A percentile compares a stretch with the other conserved stretches of the same genome.
Evolutionary conservation across 2,329 filamentous ascomycete species (phyloP).

Genomic region (Leptosphaerulina australis): DNA sequence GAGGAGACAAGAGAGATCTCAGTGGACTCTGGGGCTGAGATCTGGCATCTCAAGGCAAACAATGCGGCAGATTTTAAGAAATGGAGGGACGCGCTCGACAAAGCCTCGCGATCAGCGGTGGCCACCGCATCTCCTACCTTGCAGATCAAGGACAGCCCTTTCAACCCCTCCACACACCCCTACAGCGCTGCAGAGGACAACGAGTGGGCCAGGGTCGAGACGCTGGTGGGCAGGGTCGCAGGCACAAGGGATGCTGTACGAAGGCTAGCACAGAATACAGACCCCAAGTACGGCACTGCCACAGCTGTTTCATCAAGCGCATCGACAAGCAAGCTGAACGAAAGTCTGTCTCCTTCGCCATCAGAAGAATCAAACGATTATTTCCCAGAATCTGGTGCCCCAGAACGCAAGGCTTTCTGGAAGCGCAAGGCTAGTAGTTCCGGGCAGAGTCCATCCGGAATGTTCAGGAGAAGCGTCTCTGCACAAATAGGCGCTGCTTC

Average conservation of each 20-base stretch:
- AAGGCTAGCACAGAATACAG: conserved; percentile 83
- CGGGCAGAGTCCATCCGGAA: conserved; percentile 49
- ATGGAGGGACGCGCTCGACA: conserved; percentile 86
- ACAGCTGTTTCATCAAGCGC: conserved; percentile 38
- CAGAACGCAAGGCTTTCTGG: conserved; percentile 82
- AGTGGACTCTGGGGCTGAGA: conserved; percentile 94
- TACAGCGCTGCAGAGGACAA: conserved; percentile 66
- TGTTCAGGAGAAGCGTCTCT: conserved; percentile 58
- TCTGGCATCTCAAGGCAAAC: conserved; percentile 89
- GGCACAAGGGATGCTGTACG: conserved; percentile 88
- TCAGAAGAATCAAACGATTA: conserved; percentile 62
- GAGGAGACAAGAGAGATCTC: conserved; percentile 89
- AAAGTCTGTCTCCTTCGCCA: conserved; percentile 48
- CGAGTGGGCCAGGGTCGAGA: conserved; percentile 87
- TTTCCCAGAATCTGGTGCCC: conserved; percentile 51
- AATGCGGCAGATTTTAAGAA: conserved; percentile 84
- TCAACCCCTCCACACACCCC: conserved; percentile 25
- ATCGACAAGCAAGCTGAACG: conserved; percentile 38
- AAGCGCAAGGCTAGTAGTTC: conserved; percentile 77
- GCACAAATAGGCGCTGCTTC: conserved; percentile 59
- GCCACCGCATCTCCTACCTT: conserved; percentile 37
- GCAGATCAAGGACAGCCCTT: conserved; percentile 35
- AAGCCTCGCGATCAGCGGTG: conserved; percentile 66
- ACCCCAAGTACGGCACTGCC: conserved; percentile 62
- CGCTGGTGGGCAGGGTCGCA: conserved; percentile 82